phyloP scores from a whole-genome alignment of 2,329 filamentous ascomycete genomes.

The Fusarium coicis region DNA sequence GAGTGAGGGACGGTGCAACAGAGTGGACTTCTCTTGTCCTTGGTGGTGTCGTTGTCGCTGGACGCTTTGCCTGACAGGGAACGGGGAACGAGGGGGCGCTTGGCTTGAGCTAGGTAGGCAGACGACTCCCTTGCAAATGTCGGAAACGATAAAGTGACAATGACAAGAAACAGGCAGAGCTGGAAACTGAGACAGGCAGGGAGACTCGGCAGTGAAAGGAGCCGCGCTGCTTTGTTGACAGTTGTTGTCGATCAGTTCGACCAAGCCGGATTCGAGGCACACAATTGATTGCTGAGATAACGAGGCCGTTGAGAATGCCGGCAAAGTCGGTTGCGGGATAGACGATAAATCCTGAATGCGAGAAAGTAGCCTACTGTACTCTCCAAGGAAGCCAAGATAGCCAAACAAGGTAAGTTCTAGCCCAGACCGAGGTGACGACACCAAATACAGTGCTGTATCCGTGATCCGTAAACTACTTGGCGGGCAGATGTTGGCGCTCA shows the following conservation, averaged over 20 bases:
- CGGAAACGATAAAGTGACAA: slow-evolving; percentile 19
- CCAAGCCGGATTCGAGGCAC: not conserved
- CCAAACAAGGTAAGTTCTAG: slow-evolving; percentile 26
- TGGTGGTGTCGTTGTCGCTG: slow-evolving; percentile 31
- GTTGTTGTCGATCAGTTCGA: slow-evolving; percentile 14
- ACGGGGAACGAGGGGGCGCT: slow-evolving; percentile 31
- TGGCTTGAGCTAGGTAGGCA: slow-evolving; percentile 24
- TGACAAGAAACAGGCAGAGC: slow-evolving; percentile 23
- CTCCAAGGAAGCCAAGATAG: slow-evolving; percentile 20
- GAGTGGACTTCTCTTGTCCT: slow-evolving; percentile 17
- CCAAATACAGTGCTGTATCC: slow-evolving; percentile 7
- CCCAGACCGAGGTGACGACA: slow-evolving; percentile 22
- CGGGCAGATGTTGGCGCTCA: slow-evolving; percentile 5
- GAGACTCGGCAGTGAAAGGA: slow-evolving; percentile 19
- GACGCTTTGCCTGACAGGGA: slow-evolving; percentile 41
- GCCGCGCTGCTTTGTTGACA: slow-evolving; percentile 18
- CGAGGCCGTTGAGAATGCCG: slow-evolving; percentile 15
- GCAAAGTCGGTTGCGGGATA: not conserved
- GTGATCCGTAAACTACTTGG: slow-evolving; percentile 16
- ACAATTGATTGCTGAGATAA: slow-evolving; percentile 3
- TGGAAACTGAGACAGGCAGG: slow-evolving; percentile 15
- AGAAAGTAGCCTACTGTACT: slow-evolving; percentile 2
- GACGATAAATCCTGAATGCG: slow-evolving; percentile 10
- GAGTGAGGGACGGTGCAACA: slow-evolving; percentile 30
- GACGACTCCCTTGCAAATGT: slow-evolving; percentile 17